These are phyloP conservation scores for Nigrograna mackinnonii DNA, from an alignment of 2,329 filamentous ascomycete species.

Conservation along the genomic window DNA sequence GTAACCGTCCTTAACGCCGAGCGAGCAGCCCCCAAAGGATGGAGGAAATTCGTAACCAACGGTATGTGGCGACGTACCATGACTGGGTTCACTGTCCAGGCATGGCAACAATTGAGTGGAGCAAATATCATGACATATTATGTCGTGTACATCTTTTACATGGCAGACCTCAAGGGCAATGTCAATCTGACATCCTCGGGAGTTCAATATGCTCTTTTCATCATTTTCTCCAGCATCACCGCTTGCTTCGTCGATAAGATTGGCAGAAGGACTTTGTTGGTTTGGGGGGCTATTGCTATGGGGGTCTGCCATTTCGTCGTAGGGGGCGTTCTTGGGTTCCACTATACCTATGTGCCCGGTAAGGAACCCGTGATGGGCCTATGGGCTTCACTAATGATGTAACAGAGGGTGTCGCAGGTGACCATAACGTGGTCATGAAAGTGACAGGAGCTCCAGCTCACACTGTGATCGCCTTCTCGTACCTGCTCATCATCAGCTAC, in stretches of 20 bases:
- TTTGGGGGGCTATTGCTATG: conserved; percentile 49
- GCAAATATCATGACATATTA: conserved; percentile 51
- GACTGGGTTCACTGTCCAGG: conserved; percentile 60
- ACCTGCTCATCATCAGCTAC: conserved; percentile 67
- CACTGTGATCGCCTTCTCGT: conserved; percentile 67
- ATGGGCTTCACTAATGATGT: conserved; percentile 2
- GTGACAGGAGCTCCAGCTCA: conserved; percentile 59
- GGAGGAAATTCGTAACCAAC: conserved; percentile 51
- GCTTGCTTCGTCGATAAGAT: conserved; percentile 48
- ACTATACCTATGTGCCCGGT: conserved; percentile 47
- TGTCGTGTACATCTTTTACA: conserved; percentile 63
- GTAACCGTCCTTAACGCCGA: conserved; percentile 46
- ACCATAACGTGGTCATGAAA: conserved; percentile 57
- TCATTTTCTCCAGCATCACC: conserved; percentile 44
- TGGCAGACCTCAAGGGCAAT: conserved; percentile 60
- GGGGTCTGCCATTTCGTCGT: conserved; percentile 52
- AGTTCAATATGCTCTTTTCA: conserved; percentile 48
- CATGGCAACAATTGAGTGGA: conserved; percentile 56
- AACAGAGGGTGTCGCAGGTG: conserved; percentile 45
- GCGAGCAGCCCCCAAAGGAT: conserved; percentile 40
- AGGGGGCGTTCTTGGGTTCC: conserved; percentile 41
- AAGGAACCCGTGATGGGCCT: conserved; percentile 3
- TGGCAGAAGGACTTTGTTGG: conserved; percentile 44
- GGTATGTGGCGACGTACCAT: conserved; percentile 64
- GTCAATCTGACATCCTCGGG: conserved; percentile 48